Base-by-base conservation (phyloP, 352 stramenopile genomes). In the Phytophthora tubulina region DNA sequence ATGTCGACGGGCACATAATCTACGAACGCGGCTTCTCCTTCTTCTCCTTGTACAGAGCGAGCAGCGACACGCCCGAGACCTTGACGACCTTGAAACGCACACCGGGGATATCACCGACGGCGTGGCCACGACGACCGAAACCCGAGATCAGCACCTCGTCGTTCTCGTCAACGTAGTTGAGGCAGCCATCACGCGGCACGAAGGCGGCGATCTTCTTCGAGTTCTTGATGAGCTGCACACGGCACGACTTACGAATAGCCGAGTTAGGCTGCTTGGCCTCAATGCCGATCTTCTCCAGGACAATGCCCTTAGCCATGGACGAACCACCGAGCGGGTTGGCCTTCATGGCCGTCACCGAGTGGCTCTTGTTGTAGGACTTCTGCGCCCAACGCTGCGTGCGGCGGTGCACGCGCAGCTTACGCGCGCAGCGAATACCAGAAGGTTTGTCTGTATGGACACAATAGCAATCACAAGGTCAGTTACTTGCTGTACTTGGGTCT, bases 181-280 rank as follows among this genome's bases (percentile, higher is more conserved):
- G 88, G 90, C 98, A 99, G 91, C 98, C 98, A 97, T 99, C 98
- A 53, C 98, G 94, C 60, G 98, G 98, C 71, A 99, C 98, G 91
- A 99, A 99, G 69, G 98, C 98, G 30, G 98, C 98, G 85, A 99
- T 99, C 93, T 99, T 99, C 97, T 99, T 99, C 77, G 97, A 99
- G 87, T 99, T 99, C 97, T 99, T 99, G 90, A 99, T 99, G 42
- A 99, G 89, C 90, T 99, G 98, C 67, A 99, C 98, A 88, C 98
- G 97, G 44, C 98, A 97, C 80, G 97, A 99, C 95, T 99, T 99
- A 81, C 98, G 97, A 92, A 99, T 99, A 73, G 98, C 98, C 48
- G 97, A 99, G 96, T 99, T 99, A 63, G 98, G 98, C 93, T 99
- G 98, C 91, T 99, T 99, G 74, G 98, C 98, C 81, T 99, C 98